Evolutionary conservation across 1,139 yeast genomes (phyloP).

Genomic region (Taiozyma sp.): DNA sequence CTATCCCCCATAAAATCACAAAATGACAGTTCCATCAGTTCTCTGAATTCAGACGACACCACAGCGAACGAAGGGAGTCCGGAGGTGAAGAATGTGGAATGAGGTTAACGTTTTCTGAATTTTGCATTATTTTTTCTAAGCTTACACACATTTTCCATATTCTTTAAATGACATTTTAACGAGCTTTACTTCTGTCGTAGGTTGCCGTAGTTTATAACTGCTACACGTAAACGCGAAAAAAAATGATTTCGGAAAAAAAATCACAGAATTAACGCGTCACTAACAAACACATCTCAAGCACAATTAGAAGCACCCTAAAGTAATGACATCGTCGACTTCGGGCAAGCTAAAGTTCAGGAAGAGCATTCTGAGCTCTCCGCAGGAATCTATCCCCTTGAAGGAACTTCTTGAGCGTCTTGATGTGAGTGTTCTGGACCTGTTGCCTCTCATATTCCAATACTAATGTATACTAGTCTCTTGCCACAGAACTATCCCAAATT

Average conservation of each 20-base stretch:
- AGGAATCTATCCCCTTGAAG: slow-evolving; percentile 50
- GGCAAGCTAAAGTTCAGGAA: slow-evolving; percentile 36
- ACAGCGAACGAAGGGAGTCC: background rate
- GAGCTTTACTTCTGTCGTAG: background rate
- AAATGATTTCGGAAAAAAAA: background rate
- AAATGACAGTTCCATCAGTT: background rate
- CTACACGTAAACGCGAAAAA: background rate
- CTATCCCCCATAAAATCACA: slow-evolving; percentile 4
- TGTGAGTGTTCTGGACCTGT: slow-evolving; percentile 8
- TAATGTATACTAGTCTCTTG: slow-evolving; percentile 33
- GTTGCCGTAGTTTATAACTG: background rate
- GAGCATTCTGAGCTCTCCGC: slow-evolving; percentile 48
- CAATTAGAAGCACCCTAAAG: background rate
- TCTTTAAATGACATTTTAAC: background rate
- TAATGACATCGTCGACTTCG: slow-evolving; percentile 13
- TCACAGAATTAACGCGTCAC: slow-evolving; percentile 3
- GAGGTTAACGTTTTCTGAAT: background rate
- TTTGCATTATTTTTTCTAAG: background rate
- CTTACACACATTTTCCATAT: background rate
- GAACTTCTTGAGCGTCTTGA: slow-evolving; percentile 44
- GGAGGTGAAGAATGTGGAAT: background rate
- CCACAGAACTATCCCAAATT: slow-evolving; percentile 54
- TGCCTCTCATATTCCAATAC: slow-evolving; percentile 15
- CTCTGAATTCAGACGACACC: background rate
- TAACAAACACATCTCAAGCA: background rate